phyloP scores from a whole-genome alignment of 805 yeast species.

The Sugiyamaella floridensis region DNA sequence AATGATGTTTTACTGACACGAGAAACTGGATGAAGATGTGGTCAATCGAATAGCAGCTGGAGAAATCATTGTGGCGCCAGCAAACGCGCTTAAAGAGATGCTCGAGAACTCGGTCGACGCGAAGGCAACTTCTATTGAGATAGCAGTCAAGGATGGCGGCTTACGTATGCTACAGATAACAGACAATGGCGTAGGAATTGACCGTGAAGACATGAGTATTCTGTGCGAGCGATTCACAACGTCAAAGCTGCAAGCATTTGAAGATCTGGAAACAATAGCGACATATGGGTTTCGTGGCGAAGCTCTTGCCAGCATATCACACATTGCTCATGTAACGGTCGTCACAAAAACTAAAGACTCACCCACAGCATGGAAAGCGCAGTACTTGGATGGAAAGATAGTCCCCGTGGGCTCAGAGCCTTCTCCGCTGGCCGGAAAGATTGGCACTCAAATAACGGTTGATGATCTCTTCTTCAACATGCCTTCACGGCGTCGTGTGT shows the following conservation, averaged over 20 bases:
- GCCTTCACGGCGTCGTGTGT: slow-evolving; percentile 66
- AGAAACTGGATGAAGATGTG: slow-evolving; percentile 58
- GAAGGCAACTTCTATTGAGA: slow-evolving; percentile 61
- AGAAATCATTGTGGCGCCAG: slow-evolving; percentile 88
- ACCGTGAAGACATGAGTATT: slow-evolving; percentile 56
- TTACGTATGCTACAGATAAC: slow-evolving; percentile 75
- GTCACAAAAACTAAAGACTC: slow-evolving; percentile 59
- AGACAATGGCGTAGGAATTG: slow-evolving; percentile 84
- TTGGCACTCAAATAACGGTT: slow-evolving; percentile 77
- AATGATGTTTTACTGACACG: neutral
- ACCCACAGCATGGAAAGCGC: slow-evolving; percentile 63
- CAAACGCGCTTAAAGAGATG: slow-evolving; percentile 89
- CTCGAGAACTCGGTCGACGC: slow-evolving; percentile 93
- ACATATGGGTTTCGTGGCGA: slow-evolving; percentile 97
- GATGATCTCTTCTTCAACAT: slow-evolving; percentile 88
- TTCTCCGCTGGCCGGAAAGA: slow-evolving; percentile 74
- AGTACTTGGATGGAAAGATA: slow-evolving; percentile 61
- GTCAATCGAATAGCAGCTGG: slow-evolving; percentile 96
- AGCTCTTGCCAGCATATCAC: slow-evolving; percentile 91
- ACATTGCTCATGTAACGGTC: slow-evolving; percentile 75
- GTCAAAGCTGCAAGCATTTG: slow-evolving; percentile 67
- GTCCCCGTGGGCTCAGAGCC: slow-evolving; percentile 46
- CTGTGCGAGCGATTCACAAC: slow-evolving; percentile 93
- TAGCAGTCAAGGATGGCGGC: slow-evolving; percentile 88
- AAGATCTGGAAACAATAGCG: slow-evolving; percentile 60